Evolutionary conservation across 805 yeast genomes (phyloP), one percentile per base, ranked within the genome.

Genomic region (Yamadazyma philogaea): DNA sequence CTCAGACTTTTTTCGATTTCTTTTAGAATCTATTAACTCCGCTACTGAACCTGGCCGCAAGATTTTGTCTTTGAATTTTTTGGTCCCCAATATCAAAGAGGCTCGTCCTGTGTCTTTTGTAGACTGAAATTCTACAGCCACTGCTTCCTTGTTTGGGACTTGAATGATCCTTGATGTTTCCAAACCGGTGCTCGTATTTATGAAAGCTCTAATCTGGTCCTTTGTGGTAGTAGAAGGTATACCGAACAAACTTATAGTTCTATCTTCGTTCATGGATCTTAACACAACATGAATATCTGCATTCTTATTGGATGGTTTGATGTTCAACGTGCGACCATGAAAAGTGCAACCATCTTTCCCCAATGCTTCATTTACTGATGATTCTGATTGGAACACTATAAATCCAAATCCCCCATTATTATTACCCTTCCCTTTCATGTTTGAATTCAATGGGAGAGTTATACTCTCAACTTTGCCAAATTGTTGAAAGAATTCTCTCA

Each of bases 381-480:
- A 70, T 7, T 59, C 55, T 0, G 60, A 59, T 2, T 53, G 44
- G 50, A 78, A 84, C 0, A 77, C 65, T 0, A 86, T 61, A 54
- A 86, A 84, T 0, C 83, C 95, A 57, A 73, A 81, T 0, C 91
- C 90, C 35, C 78, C 79, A 53, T 81, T 74, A 12, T 54, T 48
- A 6, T 64, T 53, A 1, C 59, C 63, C 6, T 61, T 59, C 3
- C 54, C 52, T 33, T 56, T 64, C 24, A 61, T 63, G 27, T 56
- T 57, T 6, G 58, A 56, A 21, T 53, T 57, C 35, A 72, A 44
- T 2, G 86, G 87, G 2, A 84, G 47, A 24, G 64, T 68, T 0
- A 84, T 57, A 30, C 60, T 62, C 42, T 80, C 84, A 12, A 86
- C 67, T 0, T 48, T 49, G 0, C 91, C 93, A 59, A 56, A 77